Base-by-base conservation (phyloP, 257 asterid species). In the Orobanche coerulescens region DNA sequence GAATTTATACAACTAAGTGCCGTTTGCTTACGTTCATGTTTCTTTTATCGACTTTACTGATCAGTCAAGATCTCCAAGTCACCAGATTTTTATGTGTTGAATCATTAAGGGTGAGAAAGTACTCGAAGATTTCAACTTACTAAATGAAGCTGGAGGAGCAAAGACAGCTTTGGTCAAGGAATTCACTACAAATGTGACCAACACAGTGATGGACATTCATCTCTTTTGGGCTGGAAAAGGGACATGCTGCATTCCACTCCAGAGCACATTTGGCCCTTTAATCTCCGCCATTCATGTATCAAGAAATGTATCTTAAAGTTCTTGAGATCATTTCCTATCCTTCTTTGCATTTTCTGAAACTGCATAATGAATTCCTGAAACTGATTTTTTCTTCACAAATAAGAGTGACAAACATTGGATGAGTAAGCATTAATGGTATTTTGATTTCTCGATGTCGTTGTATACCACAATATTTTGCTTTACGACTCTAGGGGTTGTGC, bases 181-280 rank as follows among this genome's bases (percentile, higher is more conserved):
- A 18, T 75, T 81, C 25, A 58, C 64, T 16, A 83, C 83, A 2
- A 84, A 84, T 49, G 81, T 84, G 69, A 84, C 77, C 1, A 76
- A 73, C 72, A 77, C 73, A 2, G 72, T 69, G 64, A 54, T 79
- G 65, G 88, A 81, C 67, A 76, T 81, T 15, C 94, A 84, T 71
- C 73, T 81, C 52, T 18, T 58, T 39, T 77, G 93, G 86, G 81
- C 81, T 24, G 89, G 94, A 22, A 84, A 66, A 68, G 94, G 94
- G 39, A 79, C 88, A 18, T 81, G 89, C 55, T 84, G 89, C 79
- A 82, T 81, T 59, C 88, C 88, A 8, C 4, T 67, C 57, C 94
- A 81, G 54, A 84, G 93, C 84, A 84, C 83, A 6, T 81, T 42
- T 11, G 86, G 94, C 26, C 88, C 88, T 30, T 42, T 81, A 34